Evolutionary conservation across 1,284 basidiomycete species (phyloP), one percentile per base, ranked within the genome.

Genomic region (Volvariella surrecta): DNA sequence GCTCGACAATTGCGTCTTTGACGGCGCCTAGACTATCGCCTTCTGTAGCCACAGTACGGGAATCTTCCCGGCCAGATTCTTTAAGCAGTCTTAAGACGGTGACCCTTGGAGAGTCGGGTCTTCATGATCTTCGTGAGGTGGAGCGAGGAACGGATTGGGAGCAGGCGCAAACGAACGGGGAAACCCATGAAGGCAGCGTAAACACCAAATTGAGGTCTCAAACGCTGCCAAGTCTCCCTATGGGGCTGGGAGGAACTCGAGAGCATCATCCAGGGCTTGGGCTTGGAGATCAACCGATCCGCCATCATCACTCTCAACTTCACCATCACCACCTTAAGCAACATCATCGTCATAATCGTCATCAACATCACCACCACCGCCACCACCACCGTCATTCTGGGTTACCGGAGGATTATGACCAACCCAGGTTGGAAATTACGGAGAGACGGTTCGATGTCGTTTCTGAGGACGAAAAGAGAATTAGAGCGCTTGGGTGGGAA

Each of bases 71-170:
- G 43, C 71, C 70, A 34, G 68, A 70, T 18, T 86, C 82, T 2
- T 62, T 63, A 18, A 82, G 76, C 52, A 88, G 84, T 50, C 70
- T 84, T 28, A 71, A 74, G 9, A 89, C 85, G 0, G 77, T 87
- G 3, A 76, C 72, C 15, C 79, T 73, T 2, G 67, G 54, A 1
- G 68, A 69, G 28, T 54, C 61, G 3, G 58, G 64, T 0, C 47
- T 65, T 24, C 61, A 55, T 9, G 67, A 70, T 3, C 54, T 53
- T 21, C 60, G 60, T n/a, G 51, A 45, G 9, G 49, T 46, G 3
- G 45, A 37, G 19, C 46, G 10, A 18, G 20, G 44, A 17, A 48
- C 42, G 16, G 40, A 45, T 31, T 47, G 43, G 21, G 48, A 48
- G 3, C 37, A 44, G 10, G 43, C 32, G 24, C 4, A 40, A 35